Evolutionary conservation across 805 yeast species (phyloP), one percentile per base, ranked within the genome.

Genomic region (Diddensiella transvaalensis): DNA sequence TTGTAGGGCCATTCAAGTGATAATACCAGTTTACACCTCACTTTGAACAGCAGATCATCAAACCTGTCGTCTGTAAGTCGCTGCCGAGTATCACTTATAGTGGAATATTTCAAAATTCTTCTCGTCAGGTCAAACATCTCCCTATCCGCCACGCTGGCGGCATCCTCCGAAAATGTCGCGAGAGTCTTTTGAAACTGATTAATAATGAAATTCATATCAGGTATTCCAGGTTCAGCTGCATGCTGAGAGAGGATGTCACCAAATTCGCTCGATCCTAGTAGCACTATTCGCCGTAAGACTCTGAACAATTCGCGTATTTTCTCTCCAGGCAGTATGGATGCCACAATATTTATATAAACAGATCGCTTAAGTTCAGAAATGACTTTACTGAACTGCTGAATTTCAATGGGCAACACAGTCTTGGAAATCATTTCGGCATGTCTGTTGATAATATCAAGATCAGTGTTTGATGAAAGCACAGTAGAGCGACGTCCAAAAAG

Each of bases 1-100:
- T 46, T 44, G n/a, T 45, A 48, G 3, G 61, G 62, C 60, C 61
- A 59, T n/a, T 54, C 44, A 17, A 57, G 46, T 3, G 42, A 33
- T 24, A 57, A 33, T 3, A 18, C 8, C 21, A 58, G 45, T 30
- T 35, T 38, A 39, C 50, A 47, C 22, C 53, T 46, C 23, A 47
- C 26, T 2, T 52, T 49, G 6, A 49, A 39, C 23, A 48, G 22
- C 3, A 59, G 30, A 22, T 59, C 60, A n/a, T 55, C 54, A 38
- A 59, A 56, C 19, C 21, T 24, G 44, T 48, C 52, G 18, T 38
- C 32, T n/a, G 5, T 18, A 3, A 17, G 30, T 4, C 19, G 13
- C 47, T 47, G 50, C 15, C 44, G 44, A 3, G 46, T 17, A 3
- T 37, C 45, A 2, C 38, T 23, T n/a, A 46, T 32, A 22, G 35